Percentiles rank a stretch among this genome's conserved stretches.
Conservation (phyloP, 2,329 filamentous ascomycete species). For the Tolypocladium nubicola region DNA sequence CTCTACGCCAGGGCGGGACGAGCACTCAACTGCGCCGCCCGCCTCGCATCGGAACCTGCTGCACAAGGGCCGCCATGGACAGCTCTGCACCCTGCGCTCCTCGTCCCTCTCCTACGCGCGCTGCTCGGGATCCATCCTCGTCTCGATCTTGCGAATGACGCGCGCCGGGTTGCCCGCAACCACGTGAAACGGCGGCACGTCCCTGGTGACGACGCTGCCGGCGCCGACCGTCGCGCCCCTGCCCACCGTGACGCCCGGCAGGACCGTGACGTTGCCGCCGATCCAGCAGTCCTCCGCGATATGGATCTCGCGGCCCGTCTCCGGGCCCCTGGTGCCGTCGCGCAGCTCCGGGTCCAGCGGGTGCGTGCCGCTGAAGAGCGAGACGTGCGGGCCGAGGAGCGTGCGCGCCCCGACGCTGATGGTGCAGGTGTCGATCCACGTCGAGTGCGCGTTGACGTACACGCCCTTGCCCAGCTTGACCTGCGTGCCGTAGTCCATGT, state of each 20-base stretch:
- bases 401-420: conserved; percentile 70
- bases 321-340: conserved; percentile 66
- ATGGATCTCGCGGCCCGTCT: conserved; percentile 60
- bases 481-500: not conserved
- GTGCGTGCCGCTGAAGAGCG: conserved; percentile 65
- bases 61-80: not conserved
- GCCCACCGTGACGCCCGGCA: conserved; percentile 72
- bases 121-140: not conserved
- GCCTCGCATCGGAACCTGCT: too few relatives aligned
- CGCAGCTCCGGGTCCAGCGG: conserved; percentile 65
- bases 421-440: conserved; percentile 65
- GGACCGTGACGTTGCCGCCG: conserved; percentile 58
- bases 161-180: conserved; percentile 16
- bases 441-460: conserved; percentile 65
- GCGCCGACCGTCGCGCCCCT: conserved; percentile 65
- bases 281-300: conserved; percentile 79
- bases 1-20: not conserved
- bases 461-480: conserved; percentile 53
- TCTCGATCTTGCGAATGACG: not conserved
- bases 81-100: not conserved
- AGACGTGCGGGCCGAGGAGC: conserved; percentile 68
- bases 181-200: conserved; percentile 17
- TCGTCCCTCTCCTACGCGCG: not conserved
- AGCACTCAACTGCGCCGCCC: not conserved
- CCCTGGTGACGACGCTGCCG: conserved; percentile 68